A percentile compares a stretch with the other conserved stretches of the same genome.
phyloP scores from a whole-genome alignment of 2,329 filamentous ascomycete species.

The Sordariomycetes sp. region DNA sequence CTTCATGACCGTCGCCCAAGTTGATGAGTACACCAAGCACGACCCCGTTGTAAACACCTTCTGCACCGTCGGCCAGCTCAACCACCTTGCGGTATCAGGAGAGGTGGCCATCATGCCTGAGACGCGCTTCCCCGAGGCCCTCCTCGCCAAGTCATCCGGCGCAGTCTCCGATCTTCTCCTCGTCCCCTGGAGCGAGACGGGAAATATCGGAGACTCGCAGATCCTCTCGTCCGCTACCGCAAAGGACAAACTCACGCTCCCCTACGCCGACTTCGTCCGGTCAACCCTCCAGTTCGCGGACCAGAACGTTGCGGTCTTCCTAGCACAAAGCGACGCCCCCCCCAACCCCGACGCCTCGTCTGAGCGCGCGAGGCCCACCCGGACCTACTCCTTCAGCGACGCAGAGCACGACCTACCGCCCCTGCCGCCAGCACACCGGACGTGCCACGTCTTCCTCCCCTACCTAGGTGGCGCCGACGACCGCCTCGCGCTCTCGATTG shows the following conservation, averaged over 20 bases:
- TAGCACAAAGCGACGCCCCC: slow-evolving; percentile 43
- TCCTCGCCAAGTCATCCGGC: slow-evolving; percentile 57
- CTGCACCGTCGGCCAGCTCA: slow-evolving; percentile 72
- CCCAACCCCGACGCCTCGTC: background rate
- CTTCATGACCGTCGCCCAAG: slow-evolving; percentile 85
- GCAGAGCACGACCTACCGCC: slow-evolving; percentile 38
- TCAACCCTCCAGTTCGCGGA: slow-evolving; percentile 47
- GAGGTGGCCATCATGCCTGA: slow-evolving; percentile 71
- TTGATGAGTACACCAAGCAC: slow-evolving; percentile 55
- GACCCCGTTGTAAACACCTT: slow-evolving; percentile 90
- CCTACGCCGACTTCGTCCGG: slow-evolving; percentile 64
- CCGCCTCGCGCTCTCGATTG: slow-evolving; percentile 62
- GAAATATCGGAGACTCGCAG: slow-evolving; percentile 56
- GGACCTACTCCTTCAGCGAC: slow-evolving; percentile 46
- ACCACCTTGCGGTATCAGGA: slow-evolving; percentile 72
- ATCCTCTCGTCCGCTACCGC: slow-evolving; percentile 14
- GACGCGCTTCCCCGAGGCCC: slow-evolving; percentile 63
- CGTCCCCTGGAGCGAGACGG: slow-evolving; percentile 82
- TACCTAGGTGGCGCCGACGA: slow-evolving; percentile 74
- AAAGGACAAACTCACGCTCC: slow-evolving; percentile 22
- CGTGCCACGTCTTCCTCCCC: slow-evolving; percentile 75
- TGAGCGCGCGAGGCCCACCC: slow-evolving; percentile 24
- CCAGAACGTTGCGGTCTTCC: slow-evolving; percentile 64
- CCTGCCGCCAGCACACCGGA: slow-evolving; percentile 49
- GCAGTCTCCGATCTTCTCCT: slow-evolving; percentile 62